phyloP scores from a whole-genome alignment of 768 basidiomycete genomes.

The Rubroboletus pulcherrimus region DNA sequence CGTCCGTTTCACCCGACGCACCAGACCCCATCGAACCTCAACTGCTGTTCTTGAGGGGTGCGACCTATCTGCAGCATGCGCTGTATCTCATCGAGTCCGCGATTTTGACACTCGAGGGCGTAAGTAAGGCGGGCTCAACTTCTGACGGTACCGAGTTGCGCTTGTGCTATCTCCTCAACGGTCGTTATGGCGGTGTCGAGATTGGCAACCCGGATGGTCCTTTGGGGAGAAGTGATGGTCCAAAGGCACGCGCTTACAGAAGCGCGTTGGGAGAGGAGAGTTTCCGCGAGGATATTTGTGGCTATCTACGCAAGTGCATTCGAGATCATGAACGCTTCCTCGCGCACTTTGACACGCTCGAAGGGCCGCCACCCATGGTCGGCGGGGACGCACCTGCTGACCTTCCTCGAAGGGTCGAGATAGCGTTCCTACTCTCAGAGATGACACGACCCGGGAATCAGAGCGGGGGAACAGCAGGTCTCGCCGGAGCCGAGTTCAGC shows the following conservation, averaged over 20 bases:
- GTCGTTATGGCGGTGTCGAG: slow-evolving; percentile 81
- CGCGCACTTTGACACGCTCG: slow-evolving; percentile 75
- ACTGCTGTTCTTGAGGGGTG: slow-evolving; percentile 76
- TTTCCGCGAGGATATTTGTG: slow-evolving; percentile 58
- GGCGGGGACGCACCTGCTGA: slow-evolving; percentile 25
- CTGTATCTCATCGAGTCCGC: slow-evolving; percentile 70
- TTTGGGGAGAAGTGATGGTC: slow-evolving; percentile 53
- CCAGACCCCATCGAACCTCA: slow-evolving; percentile 88
- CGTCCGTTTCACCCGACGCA: slow-evolving; percentile 70
- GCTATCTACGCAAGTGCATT: slow-evolving; percentile 67
- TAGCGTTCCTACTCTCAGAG: slow-evolving; percentile 68
- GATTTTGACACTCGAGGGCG: slow-evolving; percentile 65
- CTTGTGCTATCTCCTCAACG: slow-evolving; percentile 70
- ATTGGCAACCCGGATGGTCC: slow-evolving; percentile 80
- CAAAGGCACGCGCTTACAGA: slow-evolving; percentile 65
- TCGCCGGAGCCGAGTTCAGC: slow-evolving; percentile 36
- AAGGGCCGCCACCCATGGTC: slow-evolving; percentile 32
- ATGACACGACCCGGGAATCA: slow-evolving; percentile 61
- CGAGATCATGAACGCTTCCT: slow-evolving; percentile 86
- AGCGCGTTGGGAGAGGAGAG: slow-evolving; percentile 47
- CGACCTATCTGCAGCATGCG: slow-evolving; percentile 79
- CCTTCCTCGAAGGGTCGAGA: slow-evolving; percentile 53
- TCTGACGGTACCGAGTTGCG: slow-evolving; percentile 73
- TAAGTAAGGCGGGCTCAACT: slow-evolving; percentile 49
- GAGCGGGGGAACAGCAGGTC: slow-evolving; percentile 27